These are phyloP conservation scores for Epichloe bromicola DNA, from an alignment of 2,329 filamentous ascomycete species.

Conservation along the genomic window DNA sequence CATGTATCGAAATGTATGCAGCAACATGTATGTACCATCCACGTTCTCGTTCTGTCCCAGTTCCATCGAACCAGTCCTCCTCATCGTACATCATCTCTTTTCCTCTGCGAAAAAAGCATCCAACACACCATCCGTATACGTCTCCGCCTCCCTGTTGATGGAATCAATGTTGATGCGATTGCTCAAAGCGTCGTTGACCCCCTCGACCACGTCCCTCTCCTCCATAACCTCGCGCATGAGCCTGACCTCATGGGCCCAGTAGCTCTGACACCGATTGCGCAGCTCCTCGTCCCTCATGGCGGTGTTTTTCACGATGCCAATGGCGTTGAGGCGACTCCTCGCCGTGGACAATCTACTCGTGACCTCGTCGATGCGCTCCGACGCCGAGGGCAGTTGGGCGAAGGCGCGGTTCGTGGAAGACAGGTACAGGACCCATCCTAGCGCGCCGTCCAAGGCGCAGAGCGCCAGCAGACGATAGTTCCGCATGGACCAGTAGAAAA, in stretches of 20 bases:
- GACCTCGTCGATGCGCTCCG: constrained; percentile 51
- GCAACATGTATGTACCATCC: too few relatives aligned
- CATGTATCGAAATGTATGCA: too few relatives aligned
- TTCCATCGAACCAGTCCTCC: not conserved
- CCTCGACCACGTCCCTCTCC: constrained; percentile 60
- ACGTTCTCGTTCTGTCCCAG: not conserved
- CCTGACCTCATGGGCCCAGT: constrained; percentile 69
- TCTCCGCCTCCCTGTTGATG: constrained; percentile 51
- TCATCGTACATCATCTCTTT: not conserved
- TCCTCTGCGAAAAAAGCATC: constrained; percentile 14
- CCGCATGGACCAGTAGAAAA: constrained; percentile 58
- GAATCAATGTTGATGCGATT: constrained; percentile 49
- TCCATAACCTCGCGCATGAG: constrained; percentile 66
- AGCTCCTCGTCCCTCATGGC: constrained; percentile 60
- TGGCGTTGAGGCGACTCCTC: constrained; percentile 55
- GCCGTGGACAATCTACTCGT: constrained; percentile 44
- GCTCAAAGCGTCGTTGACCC: constrained; percentile 53
- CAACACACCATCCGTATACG: constrained; percentile 37
- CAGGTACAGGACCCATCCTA: constrained; percentile 59
- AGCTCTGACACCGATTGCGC: constrained; percentile 51
- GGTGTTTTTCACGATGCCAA: constrained; percentile 70
- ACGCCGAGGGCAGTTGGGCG: constrained; percentile 43
- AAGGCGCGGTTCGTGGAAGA: constrained; percentile 72
- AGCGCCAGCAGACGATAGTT: constrained; percentile 51
- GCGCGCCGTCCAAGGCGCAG: constrained; percentile 46